These are phyloP conservation scores for Scenedesmus sp. DNA, from an alignment of 163 green algal species.

Conservation along the genomic window DNA sequence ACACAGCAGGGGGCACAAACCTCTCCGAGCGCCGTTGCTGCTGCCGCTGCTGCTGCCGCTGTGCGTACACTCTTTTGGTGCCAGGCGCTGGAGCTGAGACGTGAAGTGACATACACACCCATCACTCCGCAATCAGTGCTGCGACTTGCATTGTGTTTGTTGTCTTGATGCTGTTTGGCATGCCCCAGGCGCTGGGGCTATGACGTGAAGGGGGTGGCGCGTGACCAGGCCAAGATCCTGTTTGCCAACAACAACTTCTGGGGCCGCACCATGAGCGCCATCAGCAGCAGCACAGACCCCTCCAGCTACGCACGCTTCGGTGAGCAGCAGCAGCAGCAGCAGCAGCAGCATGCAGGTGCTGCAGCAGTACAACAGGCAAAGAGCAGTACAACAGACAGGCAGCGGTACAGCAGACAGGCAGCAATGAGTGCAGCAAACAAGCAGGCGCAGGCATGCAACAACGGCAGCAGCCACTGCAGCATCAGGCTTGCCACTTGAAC, in stretches of 20 bases:
- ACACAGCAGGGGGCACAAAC: too few relatives aligned
- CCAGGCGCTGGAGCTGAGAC: too few relatives aligned
- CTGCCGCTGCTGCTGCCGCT: neutral
- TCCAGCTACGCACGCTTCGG: conserved; percentile 77
- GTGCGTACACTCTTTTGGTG: too few relatives aligned
- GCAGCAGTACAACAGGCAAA: neutral
- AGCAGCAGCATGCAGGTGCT: neutral
- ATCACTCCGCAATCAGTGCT: neutral
- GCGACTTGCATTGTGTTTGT: neutral
- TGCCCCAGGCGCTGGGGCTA: conserved; percentile 88
- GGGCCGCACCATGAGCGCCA: conserved; percentile 90
- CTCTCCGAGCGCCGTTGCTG: neutral
- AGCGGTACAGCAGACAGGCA: too few relatives aligned
- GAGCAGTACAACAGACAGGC: neutral
- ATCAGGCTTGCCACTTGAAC: neutral
- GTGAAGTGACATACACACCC: too few relatives aligned
- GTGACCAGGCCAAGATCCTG: conserved; percentile 89
- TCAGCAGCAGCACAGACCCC: conserved; percentile 90
- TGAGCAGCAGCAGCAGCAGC: conserved; percentile 37
- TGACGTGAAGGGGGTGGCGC: conserved; percentile 92
- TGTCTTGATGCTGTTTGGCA: neutral
- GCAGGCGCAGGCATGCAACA: too few relatives aligned
- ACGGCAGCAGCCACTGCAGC: too few relatives aligned
- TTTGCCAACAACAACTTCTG: conserved; percentile 95
- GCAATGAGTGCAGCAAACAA: too few relatives aligned